Base-by-base conservation (phyloP, 257 asterid genomes). In the Mentha longifolia region DNA sequence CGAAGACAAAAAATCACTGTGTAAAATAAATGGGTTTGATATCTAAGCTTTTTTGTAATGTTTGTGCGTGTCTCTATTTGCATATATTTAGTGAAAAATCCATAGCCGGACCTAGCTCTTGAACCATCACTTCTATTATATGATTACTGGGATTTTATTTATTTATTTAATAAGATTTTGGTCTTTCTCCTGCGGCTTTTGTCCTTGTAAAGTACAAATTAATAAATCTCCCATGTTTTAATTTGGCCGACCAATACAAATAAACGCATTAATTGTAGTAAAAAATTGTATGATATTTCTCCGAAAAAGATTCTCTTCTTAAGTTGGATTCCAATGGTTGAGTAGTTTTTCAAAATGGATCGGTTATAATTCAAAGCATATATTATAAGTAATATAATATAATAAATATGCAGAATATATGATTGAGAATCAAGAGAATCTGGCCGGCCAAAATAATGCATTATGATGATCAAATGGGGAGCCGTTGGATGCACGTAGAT, bases 401-500 rank as follows among this genome's bases (percentile, higher is more conserved):
- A 3, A 6, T 39, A 6, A 39, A 39, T 3, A 6, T 39, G 43
- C 43, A 39, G 9, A 39, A 39, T 37, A 37, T 37, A 10, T 28
- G 31, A 28, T 28, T 28, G 31, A 28, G 31, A 28, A 28, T 28
- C 0, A 28, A 28, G 31, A 28, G 31, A 2, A 28, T 28, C 31
- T 28, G 31, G 31, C 31, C 31, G 31, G 31, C 31, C 31, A 51
- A 17, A 17, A 17, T 0, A 51, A 46, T 46, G 3, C 2, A 15
- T 0, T 42, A 9, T 42, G 47, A 42, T 8, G 47, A 37, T 37
- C 9, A 1, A 37, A 8, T 4, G 0, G 31, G 33, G 14, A 42
- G 37, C 84, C 86, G 88, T 84, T 39, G 63, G 92, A 80, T 84
- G 82, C 90, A 84, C 85, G 92, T 84, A 87, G 77, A 63, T 81